phyloP scores from a whole-genome alignment of 176 grass and related monocot species.

The Elymus sibiricus region DNA sequence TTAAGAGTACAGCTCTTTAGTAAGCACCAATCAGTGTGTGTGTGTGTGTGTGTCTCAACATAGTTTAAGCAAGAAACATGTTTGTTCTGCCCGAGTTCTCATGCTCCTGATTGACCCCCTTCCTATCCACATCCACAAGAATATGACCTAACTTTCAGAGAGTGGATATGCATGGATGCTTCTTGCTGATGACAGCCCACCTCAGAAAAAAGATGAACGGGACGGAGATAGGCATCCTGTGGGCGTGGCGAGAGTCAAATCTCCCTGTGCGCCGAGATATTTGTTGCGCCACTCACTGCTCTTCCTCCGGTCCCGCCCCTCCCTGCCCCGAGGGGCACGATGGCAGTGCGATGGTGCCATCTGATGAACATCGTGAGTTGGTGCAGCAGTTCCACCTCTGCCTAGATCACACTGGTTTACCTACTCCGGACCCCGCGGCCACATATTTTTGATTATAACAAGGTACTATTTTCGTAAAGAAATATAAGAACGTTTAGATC shows the following conservation, averaged over 20 bases:
- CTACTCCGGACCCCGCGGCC: neutral
- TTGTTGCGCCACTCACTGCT: neutral
- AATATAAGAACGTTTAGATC: no score
- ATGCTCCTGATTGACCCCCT: neutral
- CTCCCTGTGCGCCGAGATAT: neutral
- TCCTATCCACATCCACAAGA: conserved; percentile 11
- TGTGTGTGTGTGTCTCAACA: neutral
- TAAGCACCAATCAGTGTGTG: neutral
- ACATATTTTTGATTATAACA: no score
- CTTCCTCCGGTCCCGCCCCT: neutral
- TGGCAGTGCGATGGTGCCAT: neutral
- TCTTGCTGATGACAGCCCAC: neutral
- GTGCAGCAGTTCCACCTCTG: neutral
- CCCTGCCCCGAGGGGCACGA: neutral
- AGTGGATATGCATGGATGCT: neutral
- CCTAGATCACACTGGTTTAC: neutral
- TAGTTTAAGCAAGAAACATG: neutral
- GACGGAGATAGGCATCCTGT: neutral
- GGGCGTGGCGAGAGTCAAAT: neutral
- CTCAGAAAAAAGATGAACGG: neutral
- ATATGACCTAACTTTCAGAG: neutral
- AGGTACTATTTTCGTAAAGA: no score
- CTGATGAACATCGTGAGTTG: neutral
- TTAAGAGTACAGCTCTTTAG: neutral
- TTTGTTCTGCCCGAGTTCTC: neutral